Conservation (phyloP, 2,329 filamentous ascomycete genomes). For the Hymenotorrendiella dingleyae region DNA sequence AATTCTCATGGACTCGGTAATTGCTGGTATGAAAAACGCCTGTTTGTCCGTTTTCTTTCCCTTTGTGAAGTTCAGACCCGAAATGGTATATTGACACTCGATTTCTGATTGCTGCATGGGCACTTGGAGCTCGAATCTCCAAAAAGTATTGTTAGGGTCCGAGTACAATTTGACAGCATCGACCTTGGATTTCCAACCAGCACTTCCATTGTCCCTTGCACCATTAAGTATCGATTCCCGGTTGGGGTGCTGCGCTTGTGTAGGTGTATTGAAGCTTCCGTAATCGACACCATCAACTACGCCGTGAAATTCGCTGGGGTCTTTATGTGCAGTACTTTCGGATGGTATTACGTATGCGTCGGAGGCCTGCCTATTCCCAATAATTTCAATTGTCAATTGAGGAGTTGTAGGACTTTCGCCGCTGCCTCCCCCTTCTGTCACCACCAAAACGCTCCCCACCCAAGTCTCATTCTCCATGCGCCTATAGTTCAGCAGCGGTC, state of each 20-base stretch:
- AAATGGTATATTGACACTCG: constrained; percentile 73
- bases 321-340: constrained; percentile 4
- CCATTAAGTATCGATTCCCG: constrained; percentile 8
- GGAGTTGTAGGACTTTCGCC: constrained; percentile 50
- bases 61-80: constrained; percentile 56
- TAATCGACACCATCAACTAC: constrained; percentile 28
- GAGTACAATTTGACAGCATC: constrained; percentile 57
- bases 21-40: constrained; percentile 79
- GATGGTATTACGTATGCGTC: neutral
- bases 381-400: constrained; percentile 45
- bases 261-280: constrained; percentile 8
- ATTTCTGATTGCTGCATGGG: constrained; percentile 66
- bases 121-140: constrained; percentile 79
- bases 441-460: constrained; percentile 81
- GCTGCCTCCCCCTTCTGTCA: constrained; percentile 65
- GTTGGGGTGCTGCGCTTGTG: neutral
- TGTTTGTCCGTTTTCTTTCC: constrained; percentile 52
- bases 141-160: constrained; percentile 72
- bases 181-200: constrained; percentile 35
- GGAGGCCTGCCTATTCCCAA: constrained; percentile 8
- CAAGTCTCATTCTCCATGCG: constrained; percentile 65
- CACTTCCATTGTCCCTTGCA: neutral
- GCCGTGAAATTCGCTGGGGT: constrained; percentile 20
- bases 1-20: constrained; percentile 85
- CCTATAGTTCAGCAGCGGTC: constrained; percentile 73